phyloP scores from a whole-genome alignment of 2,329 filamentous ascomycete genomes.

The Cladophialophora bantiana region DNA sequence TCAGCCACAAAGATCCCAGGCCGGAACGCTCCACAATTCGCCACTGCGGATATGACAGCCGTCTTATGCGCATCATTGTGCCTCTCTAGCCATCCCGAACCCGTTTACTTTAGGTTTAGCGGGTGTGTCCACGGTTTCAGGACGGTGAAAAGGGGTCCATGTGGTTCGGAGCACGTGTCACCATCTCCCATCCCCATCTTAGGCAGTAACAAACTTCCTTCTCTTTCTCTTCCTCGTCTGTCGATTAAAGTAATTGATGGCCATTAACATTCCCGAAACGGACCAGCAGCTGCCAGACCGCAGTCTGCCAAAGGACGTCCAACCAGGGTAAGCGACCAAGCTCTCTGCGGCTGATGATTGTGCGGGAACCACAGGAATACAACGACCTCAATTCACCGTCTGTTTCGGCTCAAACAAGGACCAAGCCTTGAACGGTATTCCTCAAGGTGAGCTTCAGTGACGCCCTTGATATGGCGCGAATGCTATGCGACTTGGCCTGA shows the following conservation, averaged over 20 bases:
- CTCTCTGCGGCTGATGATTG: not conserved
- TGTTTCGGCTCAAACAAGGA: not conserved
- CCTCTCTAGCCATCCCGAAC: not conserved
- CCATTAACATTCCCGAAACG: not conserved
- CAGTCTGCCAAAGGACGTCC: not conserved
- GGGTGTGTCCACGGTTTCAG: not conserved
- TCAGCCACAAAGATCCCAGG: conserved; percentile 1
- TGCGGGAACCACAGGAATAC: not conserved
- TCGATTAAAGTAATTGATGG: not conserved
- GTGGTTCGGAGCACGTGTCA: not conserved
- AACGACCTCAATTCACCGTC: not conserved
- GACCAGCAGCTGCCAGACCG: not conserved
- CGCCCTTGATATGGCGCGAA: not conserved
- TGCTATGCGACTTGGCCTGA: not conserved
- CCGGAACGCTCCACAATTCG: not conserved
- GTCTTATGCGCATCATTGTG: not conserved
- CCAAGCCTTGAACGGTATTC: not conserved
- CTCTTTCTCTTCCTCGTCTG: not conserved
- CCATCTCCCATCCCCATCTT: not conserved
- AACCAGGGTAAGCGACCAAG: not conserved
- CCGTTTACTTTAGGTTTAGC: not conserved
- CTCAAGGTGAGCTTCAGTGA: not conserved
- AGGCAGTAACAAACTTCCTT: too few species aligned
- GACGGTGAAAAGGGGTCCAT: not conserved
- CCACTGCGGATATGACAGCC: conserved; percentile 21